Percentiles rank a stretch among this genome's conserved stretches.
Evolutionary conservation across 768 basidiomycete genomes (phyloP).

Genomic region (Lentinula detonsa): DNA sequence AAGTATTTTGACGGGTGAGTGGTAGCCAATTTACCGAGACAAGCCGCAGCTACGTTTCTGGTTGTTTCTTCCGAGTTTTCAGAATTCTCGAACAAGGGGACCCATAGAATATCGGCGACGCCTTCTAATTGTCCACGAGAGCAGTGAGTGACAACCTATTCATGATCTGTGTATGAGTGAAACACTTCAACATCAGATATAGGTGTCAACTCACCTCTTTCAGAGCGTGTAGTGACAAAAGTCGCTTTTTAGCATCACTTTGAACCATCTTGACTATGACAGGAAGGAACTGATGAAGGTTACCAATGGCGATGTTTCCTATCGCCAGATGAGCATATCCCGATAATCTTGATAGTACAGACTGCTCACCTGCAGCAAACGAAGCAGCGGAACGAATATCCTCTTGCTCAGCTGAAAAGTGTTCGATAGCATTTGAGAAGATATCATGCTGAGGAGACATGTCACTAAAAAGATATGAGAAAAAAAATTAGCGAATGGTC

Average conservation of each 20-base stretch:
- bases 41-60: constrained; percentile 92
- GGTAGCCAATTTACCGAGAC: constrained; percentile 91
- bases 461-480: constrained; percentile 48
- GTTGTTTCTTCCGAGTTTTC: constrained; percentile 88
- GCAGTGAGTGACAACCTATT: constrained; percentile 86
- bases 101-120: constrained; percentile 88
- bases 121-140: constrained; percentile 78
- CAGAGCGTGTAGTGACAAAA: constrained; percentile 85
- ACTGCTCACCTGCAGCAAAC: constrained; percentile 74
- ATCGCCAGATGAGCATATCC: background rate
- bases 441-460: constrained; percentile 78
- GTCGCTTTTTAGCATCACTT: constrained; percentile 68
- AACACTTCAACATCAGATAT: background rate
- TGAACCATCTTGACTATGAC: constrained; percentile 74
- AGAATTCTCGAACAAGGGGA: constrained; percentile 86
- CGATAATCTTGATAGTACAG: background rate
- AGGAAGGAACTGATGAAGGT: constrained; percentile 81
- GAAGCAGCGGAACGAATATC: constrained; percentile 88
- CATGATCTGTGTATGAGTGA: background rate
- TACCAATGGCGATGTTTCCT: constrained; percentile 97
- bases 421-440: constrained; percentile 67
- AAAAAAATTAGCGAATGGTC: background rate
- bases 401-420: constrained; percentile 75
- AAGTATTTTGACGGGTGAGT: constrained; percentile 88
- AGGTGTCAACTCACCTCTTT: constrained; percentile 64